Evolutionary conservation across 2,329 filamentous ascomycete species (phyloP).

Genomic region (Cytospora paraplurivora): DNA sequence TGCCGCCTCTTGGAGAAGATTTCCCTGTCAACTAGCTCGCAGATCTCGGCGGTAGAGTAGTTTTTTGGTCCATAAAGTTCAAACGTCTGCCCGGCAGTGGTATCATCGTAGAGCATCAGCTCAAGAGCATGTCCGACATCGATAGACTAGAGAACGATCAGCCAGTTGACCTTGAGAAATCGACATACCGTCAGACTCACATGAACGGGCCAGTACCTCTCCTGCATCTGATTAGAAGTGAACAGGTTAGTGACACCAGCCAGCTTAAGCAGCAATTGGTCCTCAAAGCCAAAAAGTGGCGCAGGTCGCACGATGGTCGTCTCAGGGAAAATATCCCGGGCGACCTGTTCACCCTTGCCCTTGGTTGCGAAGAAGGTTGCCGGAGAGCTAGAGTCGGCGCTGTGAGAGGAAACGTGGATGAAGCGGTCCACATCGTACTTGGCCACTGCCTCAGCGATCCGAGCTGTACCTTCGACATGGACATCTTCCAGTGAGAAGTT

Average conservation of each 20-base stretch:
- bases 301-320: constrained; percentile 95
- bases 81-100: constrained; percentile 84
- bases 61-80: constrained; percentile 94
- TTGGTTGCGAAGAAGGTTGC: constrained; percentile 94
- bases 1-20: constrained; percentile 88
- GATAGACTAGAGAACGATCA: constrained; percentile 60
- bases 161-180: not conserved
- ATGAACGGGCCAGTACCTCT: constrained; percentile 90
- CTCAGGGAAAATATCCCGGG: constrained; percentile 88
- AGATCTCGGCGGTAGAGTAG: constrained; percentile 87
- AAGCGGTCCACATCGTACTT: constrained; percentile 98
- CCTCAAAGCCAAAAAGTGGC: constrained; percentile 93
- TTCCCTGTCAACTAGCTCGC: constrained; percentile 85
- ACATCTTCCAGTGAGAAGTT: constrained; percentile 95
- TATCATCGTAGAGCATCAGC: constrained; percentile 87
- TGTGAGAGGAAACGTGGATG: constrained; percentile 96
- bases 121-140: constrained; percentile 90
- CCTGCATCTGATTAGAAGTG: constrained; percentile 90
- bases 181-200: constrained; percentile 48
- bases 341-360: constrained; percentile 80
- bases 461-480: constrained; percentile 87
- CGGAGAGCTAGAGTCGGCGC: constrained; percentile 75
- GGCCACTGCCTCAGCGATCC: constrained; percentile 89
- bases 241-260: constrained; percentile 79
- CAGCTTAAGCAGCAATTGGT: constrained; percentile 84